Percentiles rank a stretch among this genome's conserved stretches.
phyloP scores from a whole-genome alignment of 1,139 yeast genomes.

The Taphrina sp. region DNA sequence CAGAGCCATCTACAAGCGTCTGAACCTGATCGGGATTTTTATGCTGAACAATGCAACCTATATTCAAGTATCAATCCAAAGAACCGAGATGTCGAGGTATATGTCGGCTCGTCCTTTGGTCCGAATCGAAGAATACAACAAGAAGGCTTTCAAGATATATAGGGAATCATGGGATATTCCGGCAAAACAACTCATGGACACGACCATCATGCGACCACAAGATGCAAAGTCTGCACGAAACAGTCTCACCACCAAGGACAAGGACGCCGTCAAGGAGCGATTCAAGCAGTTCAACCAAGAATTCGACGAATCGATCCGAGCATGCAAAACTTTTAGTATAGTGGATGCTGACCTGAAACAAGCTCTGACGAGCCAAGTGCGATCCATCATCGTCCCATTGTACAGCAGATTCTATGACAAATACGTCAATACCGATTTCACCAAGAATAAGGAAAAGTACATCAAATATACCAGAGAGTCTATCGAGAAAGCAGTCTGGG shows the following conservation, averaged over 20 bases:
- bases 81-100: conserved; percentile 16
- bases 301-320: conserved; percentile 68
- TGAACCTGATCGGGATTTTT: conserved; percentile 23
- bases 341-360: conserved; percentile 65
- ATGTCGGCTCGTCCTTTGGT: conserved; percentile 43
- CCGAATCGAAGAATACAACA: conserved; percentile 60
- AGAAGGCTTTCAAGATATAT: conserved; percentile 71
- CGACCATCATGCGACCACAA: conserved; percentile 58
- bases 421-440: conserved; percentile 65
- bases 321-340: conserved; percentile 62
- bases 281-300: conserved; percentile 73
- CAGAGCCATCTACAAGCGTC: conserved; percentile 13
- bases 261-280: conserved; percentile 80
- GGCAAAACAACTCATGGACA: conserved; percentile 68
- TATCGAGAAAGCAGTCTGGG: conserved; percentile 31
- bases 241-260: conserved; percentile 61
- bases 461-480: conserved; percentile 62
- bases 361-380: conserved; percentile 61
- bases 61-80: conserved; percentile 4
- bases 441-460: conserved; percentile 70
- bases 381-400: conserved; percentile 69
- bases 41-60: conserved; percentile 32
- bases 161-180: conserved; percentile 72
- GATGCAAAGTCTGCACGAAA: conserved; percentile 44
- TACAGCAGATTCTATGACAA: conserved; percentile 81